Base-by-base conservation (phyloP, 78 protist genomes). In the Dictyostelium firmibasis region DNA sequence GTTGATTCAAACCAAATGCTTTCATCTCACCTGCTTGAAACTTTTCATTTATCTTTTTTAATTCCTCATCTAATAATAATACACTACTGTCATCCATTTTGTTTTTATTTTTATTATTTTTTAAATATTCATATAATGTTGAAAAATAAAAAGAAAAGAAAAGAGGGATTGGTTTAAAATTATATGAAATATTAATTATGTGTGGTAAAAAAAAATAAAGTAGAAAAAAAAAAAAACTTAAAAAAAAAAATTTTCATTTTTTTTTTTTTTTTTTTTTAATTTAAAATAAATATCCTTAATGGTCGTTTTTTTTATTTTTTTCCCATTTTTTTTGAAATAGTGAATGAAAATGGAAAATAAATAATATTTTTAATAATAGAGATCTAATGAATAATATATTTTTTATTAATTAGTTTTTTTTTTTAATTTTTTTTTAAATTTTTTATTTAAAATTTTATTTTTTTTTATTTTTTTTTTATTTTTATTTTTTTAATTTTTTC, bases 1-100 rank as follows among this genome's bases (percentile, higher is more conserved):
- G 94, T 89, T 89, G 94, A 20, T 81, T 76, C 36, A 81, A 31
- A 29, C 94, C 94, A 67, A 89, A 89, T 67, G 94, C 94, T 38
- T 69, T 89, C 94, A 89, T 89, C 44, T 81, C 83, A 67, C 94
- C 94, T 14, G 67, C 18, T 47, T 89, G 81, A 43, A 89, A 89
- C 29, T 67, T 89, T 20, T 89, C 78, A 20, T 89, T 81, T 10
- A 89, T 89, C 72, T 89, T 89, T 41, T 67, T 78, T 33, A 89
- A 69, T 18, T 81, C 94, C 44, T 89, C 94, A 67, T 89, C 86
- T 69, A 89, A 81, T 44, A 89, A 69, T 16, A 89, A 69, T 79
- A 81, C 82, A 81, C 86, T 78, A 36, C 94, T 89, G 33, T 89
- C 94, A 89, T 89, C 86, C 94, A 89, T 89, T 81, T 8, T 16